These are phyloP conservation scores for Austropuccinia psidii DNA, from an alignment of 1,284 basidiomycete genomes.

Conservation along the genomic window DNA sequence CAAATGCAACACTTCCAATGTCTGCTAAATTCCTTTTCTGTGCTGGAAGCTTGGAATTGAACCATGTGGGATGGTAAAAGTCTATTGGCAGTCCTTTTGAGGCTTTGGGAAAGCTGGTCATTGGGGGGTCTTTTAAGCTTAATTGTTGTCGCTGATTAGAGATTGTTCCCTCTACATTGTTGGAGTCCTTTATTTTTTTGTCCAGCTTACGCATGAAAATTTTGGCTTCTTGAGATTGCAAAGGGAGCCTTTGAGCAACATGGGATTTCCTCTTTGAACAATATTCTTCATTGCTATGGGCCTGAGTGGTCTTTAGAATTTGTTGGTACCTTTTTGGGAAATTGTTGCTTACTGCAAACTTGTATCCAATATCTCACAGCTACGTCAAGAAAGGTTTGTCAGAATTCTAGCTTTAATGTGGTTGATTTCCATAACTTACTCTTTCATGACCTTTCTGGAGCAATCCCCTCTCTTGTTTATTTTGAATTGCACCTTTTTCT, in stretches of 20 bases:
- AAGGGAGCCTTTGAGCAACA: background rate
- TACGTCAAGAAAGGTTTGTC: no score
- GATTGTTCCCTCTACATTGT: background rate
- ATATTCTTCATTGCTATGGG: slow-evolving; percentile 9
- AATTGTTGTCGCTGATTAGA: no score
- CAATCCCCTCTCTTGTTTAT: no score
- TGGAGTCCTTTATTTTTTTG: background rate
- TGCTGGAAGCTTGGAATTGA: background rate
- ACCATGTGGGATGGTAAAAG: slow-evolving; percentile 15
- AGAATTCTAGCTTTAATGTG: no score
- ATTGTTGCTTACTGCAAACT: slow-evolving; percentile 12
- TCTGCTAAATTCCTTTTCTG: background rate
- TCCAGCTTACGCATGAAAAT: background rate
- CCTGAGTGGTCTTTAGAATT: background rate
- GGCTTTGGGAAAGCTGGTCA: background rate
- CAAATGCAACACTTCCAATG: background rate
- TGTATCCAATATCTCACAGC: background rate
- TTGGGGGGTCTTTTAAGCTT: background rate
- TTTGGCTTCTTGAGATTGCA: background rate
- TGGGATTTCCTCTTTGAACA: background rate
- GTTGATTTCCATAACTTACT: no score
- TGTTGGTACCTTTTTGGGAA: background rate
- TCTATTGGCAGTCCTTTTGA: slow-evolving; percentile 8
- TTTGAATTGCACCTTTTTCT: no score
- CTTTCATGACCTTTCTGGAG: no score